Evolutionary conservation across 225 moss, liverwort and hornwort species (phyloP), one percentile per base, ranked within the genome.

Genomic region (Physcomitrellopsis africana): DNA sequence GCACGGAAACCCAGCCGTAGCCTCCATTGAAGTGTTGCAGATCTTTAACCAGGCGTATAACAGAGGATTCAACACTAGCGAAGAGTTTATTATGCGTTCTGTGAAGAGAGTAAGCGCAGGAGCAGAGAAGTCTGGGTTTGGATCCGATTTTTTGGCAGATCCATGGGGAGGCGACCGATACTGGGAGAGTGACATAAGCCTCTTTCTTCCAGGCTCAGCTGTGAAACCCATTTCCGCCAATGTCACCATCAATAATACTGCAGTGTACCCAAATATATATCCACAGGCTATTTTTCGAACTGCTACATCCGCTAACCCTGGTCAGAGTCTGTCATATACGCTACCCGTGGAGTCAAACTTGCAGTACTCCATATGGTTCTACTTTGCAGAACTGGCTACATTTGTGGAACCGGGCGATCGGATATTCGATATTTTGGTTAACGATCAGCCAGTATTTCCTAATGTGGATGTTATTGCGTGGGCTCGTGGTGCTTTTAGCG

Each of bases 161-260:
- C 44, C 78, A 0, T 95, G 95, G 95, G 95, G 95, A 42, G 95
- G 95, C n/a, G 92, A 95, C 71, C 91, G 93, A 4, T 95, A 90
- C 71, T 95, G 95, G 95, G 89, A 89, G 12, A 83, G 78, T 60
- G 95, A 95, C 61, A 60, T 73, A 19, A 86, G 85, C 77, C 82
- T 81, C 27, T 88, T 85, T 52, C 72, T 86, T 51, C 65, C 84
- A 20, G 95, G 91, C 46, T 82, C 77, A 9, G 70, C 55, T 20
- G 82, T 95, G 54, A 57, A 60, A 63, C 73, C 85, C 18, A 32
- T 93, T 22, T 43, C 59, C 17, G 84, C 68, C 37, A 49, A 55
- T 11, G 19, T 61, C n/a, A 85, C 72, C 24, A 84, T 95, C 11
- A 80, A 78, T 17, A 84, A 86, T 53, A 77, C 54, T 11, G 89